Evolutionary conservation across 306 rosid genomes (phyloP).

Genomic region (apple (Malus domestica)): ASM211411v1 NC_041799.1:18190501-18191000

Average conservation of each 20-base stretch:
- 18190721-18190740: neutral
- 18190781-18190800: neutral
- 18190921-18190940: neutral
- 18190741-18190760: no score
- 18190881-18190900: neutral
- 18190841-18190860: no score
- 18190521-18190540: slow-evolving; percentile 3
- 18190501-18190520: slow-evolving; percentile 26
- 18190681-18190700: neutral
- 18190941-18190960: neutral
- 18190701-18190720: neutral
- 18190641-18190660: neutral
- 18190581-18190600: neutral
- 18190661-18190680: neutral
- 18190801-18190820: neutral
- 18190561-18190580: neutral
- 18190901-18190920: neutral
- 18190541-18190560: neutral
- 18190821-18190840: no score
- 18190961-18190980: neutral
- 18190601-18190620: neutral
- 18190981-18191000: neutral
- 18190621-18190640: neutral
- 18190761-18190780: neutral
- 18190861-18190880: no score